Evolutionary conservation across 192 early-diverging fungal species (phyloP).

Genomic region (Backusella luteola): DNA sequence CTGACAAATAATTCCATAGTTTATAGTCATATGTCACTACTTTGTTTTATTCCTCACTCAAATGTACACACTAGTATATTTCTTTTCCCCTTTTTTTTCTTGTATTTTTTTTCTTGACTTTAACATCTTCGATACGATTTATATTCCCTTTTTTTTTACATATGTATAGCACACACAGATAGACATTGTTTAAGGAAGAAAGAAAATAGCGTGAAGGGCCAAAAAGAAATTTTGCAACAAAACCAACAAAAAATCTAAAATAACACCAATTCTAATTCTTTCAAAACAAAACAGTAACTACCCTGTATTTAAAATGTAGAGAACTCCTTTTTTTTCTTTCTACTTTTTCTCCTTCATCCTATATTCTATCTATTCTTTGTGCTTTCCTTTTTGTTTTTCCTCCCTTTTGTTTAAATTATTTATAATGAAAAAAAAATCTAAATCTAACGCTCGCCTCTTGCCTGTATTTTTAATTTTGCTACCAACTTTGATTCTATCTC

Average conservation of each 20-base stretch:
- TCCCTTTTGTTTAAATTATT: constrained; percentile 10
- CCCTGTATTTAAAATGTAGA: neutral
- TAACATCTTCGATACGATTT: neutral
- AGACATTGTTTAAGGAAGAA: neutral
- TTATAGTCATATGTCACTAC: neutral
- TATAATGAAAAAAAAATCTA: constrained; percentile 3
- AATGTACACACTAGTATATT: constrained; percentile 6
- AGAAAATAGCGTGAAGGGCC: neutral
- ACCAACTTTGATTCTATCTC: neutral
- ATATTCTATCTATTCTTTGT: constrained; percentile 4
- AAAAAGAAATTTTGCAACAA: neutral
- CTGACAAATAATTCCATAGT: constrained; percentile 1
- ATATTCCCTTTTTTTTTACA: constrained; percentile 11
- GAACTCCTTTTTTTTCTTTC: constrained; percentile 7
- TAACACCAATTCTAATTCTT: neutral
- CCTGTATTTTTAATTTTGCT: neutral
- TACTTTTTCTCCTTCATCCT: constrained; percentile 13
- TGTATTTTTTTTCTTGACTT: constrained; percentile 16
- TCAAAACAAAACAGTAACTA: neutral
- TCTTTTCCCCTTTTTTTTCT: neutral
- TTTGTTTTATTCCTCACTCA: neutral
- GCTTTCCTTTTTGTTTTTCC: constrained; percentile 2
- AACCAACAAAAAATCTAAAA: neutral
- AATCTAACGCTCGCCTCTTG: neutral
- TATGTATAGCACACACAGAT: constrained; percentile 1